A percentile compares a stretch with the other conserved stretches of the same genome.
These are phyloP conservation scores for Luffa aegyptiaca DNA, from an alignment of 306 rosid species.

Conservation along the genomic window DNA sequence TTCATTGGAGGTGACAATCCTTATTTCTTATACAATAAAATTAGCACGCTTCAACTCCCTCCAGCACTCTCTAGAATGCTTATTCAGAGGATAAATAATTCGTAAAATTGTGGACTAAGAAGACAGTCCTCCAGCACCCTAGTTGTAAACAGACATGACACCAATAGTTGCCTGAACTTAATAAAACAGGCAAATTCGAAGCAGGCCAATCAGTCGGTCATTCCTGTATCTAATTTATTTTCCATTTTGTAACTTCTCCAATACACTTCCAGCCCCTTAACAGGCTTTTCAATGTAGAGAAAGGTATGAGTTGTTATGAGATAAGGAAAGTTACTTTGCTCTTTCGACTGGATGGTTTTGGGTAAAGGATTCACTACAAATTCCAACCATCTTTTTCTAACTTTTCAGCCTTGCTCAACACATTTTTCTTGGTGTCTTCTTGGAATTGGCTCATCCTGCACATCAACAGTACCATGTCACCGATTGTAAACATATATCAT, in stretches of 20 bases:
- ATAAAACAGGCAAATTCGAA: not conserved
- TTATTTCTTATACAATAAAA: not conserved
- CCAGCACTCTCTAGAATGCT: too few species aligned
- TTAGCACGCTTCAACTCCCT: not conserved
- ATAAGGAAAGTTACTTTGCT: too few species aligned
- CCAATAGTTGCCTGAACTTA: not conserved
- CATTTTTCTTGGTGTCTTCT: conserved; percentile 50
- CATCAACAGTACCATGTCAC: not conserved
- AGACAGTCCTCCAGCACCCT: not conserved
- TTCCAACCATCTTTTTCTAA: conserved; percentile 59
- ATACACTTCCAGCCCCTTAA: not conserved
- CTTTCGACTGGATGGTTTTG: not conserved
- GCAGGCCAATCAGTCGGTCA: not conserved
- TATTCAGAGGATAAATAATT: not conserved
- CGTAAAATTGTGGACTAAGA: not conserved
- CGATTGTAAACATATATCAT: not conserved
- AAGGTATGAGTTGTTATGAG: not conserved
- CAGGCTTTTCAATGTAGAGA: not conserved
- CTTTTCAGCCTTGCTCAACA: conserved; percentile 56
- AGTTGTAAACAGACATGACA: not conserved
- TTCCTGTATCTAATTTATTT: not conserved
- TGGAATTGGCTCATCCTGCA: conserved; percentile 72
- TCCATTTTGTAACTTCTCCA: not conserved
- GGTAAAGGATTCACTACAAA: not conserved
- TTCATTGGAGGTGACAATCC: not conserved